Conservation (phyloP, 805 yeast genomes). For the Cyberlindnera galapagoensis region DNA sequence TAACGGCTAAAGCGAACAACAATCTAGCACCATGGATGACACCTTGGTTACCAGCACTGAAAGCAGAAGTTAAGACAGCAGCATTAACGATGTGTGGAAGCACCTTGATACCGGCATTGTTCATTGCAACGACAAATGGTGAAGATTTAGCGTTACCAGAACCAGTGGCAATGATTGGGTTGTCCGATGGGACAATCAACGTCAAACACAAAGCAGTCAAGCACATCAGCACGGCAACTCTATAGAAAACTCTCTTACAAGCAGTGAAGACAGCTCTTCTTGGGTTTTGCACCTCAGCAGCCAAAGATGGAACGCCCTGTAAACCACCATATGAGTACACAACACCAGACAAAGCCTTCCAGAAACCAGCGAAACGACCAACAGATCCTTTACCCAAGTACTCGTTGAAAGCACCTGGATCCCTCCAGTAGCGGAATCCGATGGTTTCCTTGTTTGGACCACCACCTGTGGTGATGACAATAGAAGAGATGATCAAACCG, state of each 20-base stretch:
- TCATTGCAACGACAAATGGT: slow-evolving; percentile 36
- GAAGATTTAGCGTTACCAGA: slow-evolving; percentile 28
- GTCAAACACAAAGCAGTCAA: slow-evolving; percentile 26
- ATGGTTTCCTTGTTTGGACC: slow-evolving; percentile 32
- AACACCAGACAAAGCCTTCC: slow-evolving; percentile 51
- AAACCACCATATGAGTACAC: slow-evolving; percentile 55
- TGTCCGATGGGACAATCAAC: slow-evolving; percentile 27
- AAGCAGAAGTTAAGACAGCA: slow-evolving; percentile 32
- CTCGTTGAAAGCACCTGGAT: slow-evolving; percentile 25
- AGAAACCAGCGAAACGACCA: slow-evolving; percentile 55
- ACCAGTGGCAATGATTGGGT: slow-evolving; percentile 22
- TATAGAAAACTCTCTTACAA: slow-evolving; percentile 31
- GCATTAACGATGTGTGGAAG: slow-evolving; percentile 32
- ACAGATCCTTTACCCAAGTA: slow-evolving; percentile 28
- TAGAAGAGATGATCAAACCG: slow-evolving; percentile 43
- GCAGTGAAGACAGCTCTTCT: slow-evolving; percentile 54
- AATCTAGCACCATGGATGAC: slow-evolving; percentile 26
- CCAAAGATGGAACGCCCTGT: slow-evolving; percentile 46
- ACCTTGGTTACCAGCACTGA: slow-evolving; percentile 29
- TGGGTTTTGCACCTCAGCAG: slow-evolving; percentile 49
- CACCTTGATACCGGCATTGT: slow-evolving; percentile 37
- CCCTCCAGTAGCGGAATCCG: slow-evolving; percentile 33
- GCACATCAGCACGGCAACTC: slow-evolving; percentile 26
- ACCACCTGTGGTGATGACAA: slow-evolving; percentile 36
- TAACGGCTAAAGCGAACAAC: slow-evolving; percentile 30